Evolutionary conservation across 1,284 basidiomycete species (phyloP), one percentile per base, ranked within the genome.

Genomic region (Hymenochaete sp.): DNA sequence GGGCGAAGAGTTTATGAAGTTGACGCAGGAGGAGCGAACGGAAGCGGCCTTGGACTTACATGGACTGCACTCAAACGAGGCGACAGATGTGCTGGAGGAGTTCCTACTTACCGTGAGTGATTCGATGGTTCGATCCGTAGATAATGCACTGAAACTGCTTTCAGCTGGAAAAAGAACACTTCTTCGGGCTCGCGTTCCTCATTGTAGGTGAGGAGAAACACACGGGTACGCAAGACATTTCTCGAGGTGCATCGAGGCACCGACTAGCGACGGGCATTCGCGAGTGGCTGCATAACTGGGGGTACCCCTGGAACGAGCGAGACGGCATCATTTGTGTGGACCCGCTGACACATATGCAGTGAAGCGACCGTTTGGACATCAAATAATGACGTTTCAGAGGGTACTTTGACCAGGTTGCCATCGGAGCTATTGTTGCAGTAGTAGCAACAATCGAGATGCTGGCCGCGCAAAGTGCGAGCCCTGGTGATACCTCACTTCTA

Each of bases 151-250:
- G 48, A 54, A 26, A 53, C 19, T 38, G 25, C 16, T 32, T 52
- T 56, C 63, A 88, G 80, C 70, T 96, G 50, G 93, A 96, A 62
- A 70, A 73, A 22, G 92, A 95, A 59, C 78, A 82, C 57, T 93
- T 82, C 64, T 81, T 83, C 57, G 90, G 91, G 14, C 66, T 52
- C 88, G 93, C 77, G 14, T 98, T 87, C 60, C 65, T 92, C 19
- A 75, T 98, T 26, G 89, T 98, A 3, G 95, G 96, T 8, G 91
- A 96, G 62, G 92, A 93, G 62, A 93, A 92, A 63, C 95, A 98
- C 61, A 92, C 89, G 1, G 93, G 89, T 2, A 85, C 79, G 24
- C 88, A 93, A 58, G 89, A 93, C 58, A 67, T 75, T 11, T 75
- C 72, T 10, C 76, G 90, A 40, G 88, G 92, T 28, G 77, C 88